phyloP scores from a whole-genome alignment of 306 rosid species.

The Lathyrus tuberosus region DNA sequence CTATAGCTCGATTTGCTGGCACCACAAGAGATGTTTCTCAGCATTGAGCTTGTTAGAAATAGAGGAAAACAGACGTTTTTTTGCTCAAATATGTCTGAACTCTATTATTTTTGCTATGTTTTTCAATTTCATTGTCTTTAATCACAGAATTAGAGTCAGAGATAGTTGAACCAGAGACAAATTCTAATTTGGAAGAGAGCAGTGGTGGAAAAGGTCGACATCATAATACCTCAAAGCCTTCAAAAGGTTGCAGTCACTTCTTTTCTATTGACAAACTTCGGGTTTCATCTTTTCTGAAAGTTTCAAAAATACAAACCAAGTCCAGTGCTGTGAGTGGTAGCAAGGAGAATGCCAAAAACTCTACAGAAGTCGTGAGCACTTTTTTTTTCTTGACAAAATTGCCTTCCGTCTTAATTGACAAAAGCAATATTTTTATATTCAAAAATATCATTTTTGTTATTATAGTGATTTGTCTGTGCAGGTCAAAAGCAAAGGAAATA shows the following conservation, averaged over 20 bases:
- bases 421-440: neutral
- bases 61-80: too few species aligned
- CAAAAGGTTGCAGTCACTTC: conserved; percentile 1
- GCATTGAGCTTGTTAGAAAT: too few species aligned
- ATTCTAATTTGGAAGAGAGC: conserved; percentile 3
- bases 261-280: neutral
- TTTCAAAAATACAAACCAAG: neutral
- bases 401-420: neutral
- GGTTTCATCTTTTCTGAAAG: neutral
- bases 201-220: neutral
- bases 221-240: neutral
- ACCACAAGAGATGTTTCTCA: too few species aligned
- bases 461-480: neutral
- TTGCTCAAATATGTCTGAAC: too few species aligned
- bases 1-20: too few species aligned
- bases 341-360: too few species aligned
- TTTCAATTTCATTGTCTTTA: neutral
- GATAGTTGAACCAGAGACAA: too few species aligned
- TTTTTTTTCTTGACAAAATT: neutral
- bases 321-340: neutral
- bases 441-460: neutral
- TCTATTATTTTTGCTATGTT: too few species aligned
- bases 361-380: neutral
- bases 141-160: neutral
- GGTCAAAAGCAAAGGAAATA: conserved; percentile 13